A percentile compares a stretch with the other conserved stretches of the same genome.
These are phyloP conservation scores for Echeveria elegans DNA, from an alignment of 164 flowering plant species.

Conservation along the genomic window DNA sequence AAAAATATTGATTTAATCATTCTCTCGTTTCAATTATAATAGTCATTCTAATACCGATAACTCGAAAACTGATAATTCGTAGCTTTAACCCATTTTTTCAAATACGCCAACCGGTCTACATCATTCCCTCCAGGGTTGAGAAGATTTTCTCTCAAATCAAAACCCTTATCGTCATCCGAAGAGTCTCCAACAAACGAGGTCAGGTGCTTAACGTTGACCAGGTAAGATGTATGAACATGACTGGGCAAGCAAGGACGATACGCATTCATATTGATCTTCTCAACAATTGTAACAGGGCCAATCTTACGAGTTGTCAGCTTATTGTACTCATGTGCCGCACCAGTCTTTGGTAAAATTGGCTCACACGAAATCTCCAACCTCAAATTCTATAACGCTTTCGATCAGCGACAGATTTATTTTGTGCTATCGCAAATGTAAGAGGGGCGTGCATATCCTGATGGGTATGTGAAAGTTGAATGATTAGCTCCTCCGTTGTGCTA, in stretches of 20 bases:
- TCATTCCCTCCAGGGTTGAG: no score
- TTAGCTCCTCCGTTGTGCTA: not conserved
- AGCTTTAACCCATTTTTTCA: no score
- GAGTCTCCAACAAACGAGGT: not conserved
- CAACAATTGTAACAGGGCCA: not conserved
- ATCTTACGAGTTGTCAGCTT: slow-evolving; percentile 7
- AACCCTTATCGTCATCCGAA: no score
- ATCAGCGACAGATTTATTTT: not conserved
- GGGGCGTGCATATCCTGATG: not conserved
- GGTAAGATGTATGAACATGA: not conserved
- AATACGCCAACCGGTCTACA: no score
- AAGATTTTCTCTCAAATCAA: no score
- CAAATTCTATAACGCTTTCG: slow-evolving; percentile 2
- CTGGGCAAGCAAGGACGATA: slow-evolving; percentile 3
- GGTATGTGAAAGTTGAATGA: not conserved
- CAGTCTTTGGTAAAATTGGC: slow-evolving; percentile 6
- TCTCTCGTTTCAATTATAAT: no score
- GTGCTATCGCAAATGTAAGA: not conserved
- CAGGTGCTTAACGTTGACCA: slow-evolving; percentile 1
- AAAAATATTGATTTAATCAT: no score
- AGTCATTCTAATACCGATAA: no score
- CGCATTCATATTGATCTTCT: slow-evolving; percentile 8
- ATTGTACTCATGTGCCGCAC: not conserved
- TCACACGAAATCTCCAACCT: slow-evolving; percentile 11
- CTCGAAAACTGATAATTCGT: no score